Evolutionary conservation across 352 stramenopile species (phyloP).

Genomic region (Globisporangium polare): DNA sequence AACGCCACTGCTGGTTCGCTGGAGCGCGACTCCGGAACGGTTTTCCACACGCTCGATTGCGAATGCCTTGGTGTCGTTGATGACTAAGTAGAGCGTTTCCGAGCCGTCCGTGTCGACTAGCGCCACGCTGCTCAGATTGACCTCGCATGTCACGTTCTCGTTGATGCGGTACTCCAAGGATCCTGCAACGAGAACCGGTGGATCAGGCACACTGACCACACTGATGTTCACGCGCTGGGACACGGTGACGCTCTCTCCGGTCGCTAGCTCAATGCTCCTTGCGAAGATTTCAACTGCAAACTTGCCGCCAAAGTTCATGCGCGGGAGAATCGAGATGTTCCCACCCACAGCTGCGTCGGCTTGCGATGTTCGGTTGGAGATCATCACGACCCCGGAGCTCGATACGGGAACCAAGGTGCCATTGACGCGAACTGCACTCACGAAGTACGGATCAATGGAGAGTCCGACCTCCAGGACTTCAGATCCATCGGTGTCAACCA

Average conservation of each 20-base stretch:
- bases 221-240: constrained; percentile 23
- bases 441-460: constrained; percentile 25
- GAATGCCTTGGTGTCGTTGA: constrained; percentile 21
- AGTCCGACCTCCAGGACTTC: constrained; percentile 42
- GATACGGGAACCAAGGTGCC: constrained; percentile 14
- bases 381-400: constrained; percentile 4
- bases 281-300: constrained; percentile 26
- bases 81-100: constrained; percentile 29
- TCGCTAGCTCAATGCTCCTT: constrained; percentile 25
- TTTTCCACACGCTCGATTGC: constrained; percentile 24
- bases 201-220: constrained; percentile 31
- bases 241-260: constrained; percentile 17
- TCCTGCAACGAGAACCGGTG: constrained; percentile 23
- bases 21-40: constrained; percentile 18
- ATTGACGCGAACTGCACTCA: constrained; percentile 31
- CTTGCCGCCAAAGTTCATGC: constrained; percentile 31
- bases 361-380: background rate
- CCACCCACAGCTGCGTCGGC: background rate
- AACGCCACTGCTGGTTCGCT: constrained; percentile 15
- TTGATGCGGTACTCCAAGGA: constrained; percentile 26
- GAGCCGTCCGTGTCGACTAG: constrained; percentile 41
- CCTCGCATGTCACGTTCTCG: constrained; percentile 25
- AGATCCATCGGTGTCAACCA: constrained; percentile 42
- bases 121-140: constrained; percentile 24
- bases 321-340: constrained; percentile 27